Evolutionary conservation across 2,329 filamentous ascomycete genomes (phyloP), one percentile per base, ranked within the genome.

Genomic region (Mycosphaerella sp.): DNA sequence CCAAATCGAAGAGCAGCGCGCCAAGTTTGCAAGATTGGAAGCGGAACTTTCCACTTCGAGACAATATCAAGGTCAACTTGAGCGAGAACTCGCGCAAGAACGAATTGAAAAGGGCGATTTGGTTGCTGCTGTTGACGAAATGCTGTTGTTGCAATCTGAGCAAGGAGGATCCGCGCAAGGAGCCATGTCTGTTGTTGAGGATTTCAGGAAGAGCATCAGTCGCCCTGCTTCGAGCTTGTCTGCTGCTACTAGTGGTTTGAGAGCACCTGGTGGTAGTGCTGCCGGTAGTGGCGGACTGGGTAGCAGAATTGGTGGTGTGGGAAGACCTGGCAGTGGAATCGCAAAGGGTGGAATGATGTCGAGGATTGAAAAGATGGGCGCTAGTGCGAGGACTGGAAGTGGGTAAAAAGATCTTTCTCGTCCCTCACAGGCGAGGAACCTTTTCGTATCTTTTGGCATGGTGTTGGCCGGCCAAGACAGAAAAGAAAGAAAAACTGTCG

Each of bases 51-150:
- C 74, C 28, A 84, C 83, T 6, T 76, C 93, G 40, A 81, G 85
- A 66, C 72, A 76, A 3, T 86, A 93, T 63, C 73, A 76, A 4
- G 86, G 91, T 61, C 87, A 89, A 58, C 74, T 90, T 21, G 73
- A 84, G 30, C 68, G 73, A 14, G 77, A 87, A 59, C 75, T 93
- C 6, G 83, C 89, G 66, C 75, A 79, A 54, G 87, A 93, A 71
- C 78, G 87, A 6, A 79, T 89, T 16, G 87, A 93, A 71, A 91
- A 93, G 75, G 85, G 86, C 47, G 87, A 91, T 70, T 75, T 93
- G 35, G 87, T 93, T 32, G 80, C 82, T 50, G 79, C 89, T 4
- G 87, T 88, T 1, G 87, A 93, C 68, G 87, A 93, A 72, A 86
- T 93, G 82, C 84, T 93, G 71, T 75, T 76, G 45, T 82, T 91